Evolutionary conservation across 2,329 filamentous ascomycete species (phyloP).

Genomic region (Conoideocrella luteorostrata): DNA sequence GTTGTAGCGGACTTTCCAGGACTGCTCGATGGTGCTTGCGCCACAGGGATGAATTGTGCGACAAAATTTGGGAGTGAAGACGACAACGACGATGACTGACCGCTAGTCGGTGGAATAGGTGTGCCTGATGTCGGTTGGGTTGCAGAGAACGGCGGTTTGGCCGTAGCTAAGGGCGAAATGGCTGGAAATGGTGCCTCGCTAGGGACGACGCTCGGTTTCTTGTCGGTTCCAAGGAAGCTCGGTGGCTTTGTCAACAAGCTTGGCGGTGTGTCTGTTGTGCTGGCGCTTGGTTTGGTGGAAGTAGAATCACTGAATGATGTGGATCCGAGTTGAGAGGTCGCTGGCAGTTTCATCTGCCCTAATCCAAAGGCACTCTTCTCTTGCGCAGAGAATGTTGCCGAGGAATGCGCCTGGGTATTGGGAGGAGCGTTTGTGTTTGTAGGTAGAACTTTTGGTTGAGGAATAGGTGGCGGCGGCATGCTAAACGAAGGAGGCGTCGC

Average conservation of each 20-base stretch:
- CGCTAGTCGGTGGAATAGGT: no score
- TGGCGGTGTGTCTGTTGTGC: not conserved
- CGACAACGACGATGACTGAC: not conserved
- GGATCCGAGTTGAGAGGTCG: not conserved
- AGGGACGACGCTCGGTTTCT: not conserved
- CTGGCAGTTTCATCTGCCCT: not conserved
- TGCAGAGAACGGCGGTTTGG: not conserved
- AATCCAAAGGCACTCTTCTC: not conserved
- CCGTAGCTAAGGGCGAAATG: not conserved
- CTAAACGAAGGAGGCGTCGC: not conserved
- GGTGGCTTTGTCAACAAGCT: not conserved
- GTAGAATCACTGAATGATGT: not conserved
- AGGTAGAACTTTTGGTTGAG: conserved; percentile 1
- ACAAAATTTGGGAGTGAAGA: no score
- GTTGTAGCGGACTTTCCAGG: not conserved
- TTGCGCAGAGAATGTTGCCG: not conserved
- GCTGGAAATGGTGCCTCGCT: not conserved
- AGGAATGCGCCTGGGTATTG: not conserved
- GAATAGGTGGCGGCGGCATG: conserved; percentile 11
- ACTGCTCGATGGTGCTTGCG: no score
- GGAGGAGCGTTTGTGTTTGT: not conserved
- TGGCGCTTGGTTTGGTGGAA: not conserved
- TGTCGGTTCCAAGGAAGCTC: not conserved
- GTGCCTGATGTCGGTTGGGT: not conserved
- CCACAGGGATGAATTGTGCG: no score